These are phyloP conservation scores for Boletus eberwhitei DNA, from an alignment of 768 basidiomycete species.

Conservation along the genomic window DNA sequence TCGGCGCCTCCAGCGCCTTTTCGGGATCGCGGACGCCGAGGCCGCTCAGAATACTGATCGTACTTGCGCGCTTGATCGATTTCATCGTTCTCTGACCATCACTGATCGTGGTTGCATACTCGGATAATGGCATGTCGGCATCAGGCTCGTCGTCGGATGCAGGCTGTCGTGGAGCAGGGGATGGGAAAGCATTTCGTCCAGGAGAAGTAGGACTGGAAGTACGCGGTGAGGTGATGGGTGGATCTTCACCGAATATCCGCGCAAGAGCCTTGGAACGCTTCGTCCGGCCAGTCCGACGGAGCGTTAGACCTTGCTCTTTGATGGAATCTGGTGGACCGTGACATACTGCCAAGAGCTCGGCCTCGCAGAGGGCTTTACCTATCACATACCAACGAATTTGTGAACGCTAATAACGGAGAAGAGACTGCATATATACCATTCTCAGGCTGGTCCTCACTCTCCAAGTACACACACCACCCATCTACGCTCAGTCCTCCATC, in stretches of 20 bases:
- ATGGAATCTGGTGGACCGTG: constrained; percentile 74
- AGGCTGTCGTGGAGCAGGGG: constrained; percentile 8
- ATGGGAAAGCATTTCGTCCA: constrained; percentile 15
- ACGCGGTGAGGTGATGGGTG: constrained; percentile 25
- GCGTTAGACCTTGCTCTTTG: constrained; percentile 73
- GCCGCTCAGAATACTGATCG: constrained; percentile 90
- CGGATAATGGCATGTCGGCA: constrained; percentile 31
- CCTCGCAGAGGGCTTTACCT: constrained; percentile 79
- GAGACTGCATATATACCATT: constrained; percentile 38
- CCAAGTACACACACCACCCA: constrained; percentile 85
- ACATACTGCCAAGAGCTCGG: constrained; percentile 78
- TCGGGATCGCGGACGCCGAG: constrained; percentile 85
- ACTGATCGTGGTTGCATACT: constrained; percentile 25
- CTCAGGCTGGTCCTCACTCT: constrained; percentile 51
- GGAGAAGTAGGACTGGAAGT: constrained; percentile 38
- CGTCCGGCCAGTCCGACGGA: constrained; percentile 52
- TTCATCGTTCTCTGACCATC: constrained; percentile 26
- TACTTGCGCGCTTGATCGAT: constrained; percentile 79
- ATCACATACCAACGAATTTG: neutral
- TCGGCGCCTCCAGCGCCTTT: constrained; percentile 54
- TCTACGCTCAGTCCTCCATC: constrained; percentile 79
- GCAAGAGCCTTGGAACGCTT: constrained; percentile 43
- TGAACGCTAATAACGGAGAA: neutral
- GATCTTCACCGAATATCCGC: constrained; percentile 47
- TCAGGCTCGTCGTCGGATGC: constrained; percentile 38